Evolutionary conservation across 75 land plant genomes (phyloP), one percentile per base, ranked within the genome.

Genomic region (Pinus taeda): DNA sequence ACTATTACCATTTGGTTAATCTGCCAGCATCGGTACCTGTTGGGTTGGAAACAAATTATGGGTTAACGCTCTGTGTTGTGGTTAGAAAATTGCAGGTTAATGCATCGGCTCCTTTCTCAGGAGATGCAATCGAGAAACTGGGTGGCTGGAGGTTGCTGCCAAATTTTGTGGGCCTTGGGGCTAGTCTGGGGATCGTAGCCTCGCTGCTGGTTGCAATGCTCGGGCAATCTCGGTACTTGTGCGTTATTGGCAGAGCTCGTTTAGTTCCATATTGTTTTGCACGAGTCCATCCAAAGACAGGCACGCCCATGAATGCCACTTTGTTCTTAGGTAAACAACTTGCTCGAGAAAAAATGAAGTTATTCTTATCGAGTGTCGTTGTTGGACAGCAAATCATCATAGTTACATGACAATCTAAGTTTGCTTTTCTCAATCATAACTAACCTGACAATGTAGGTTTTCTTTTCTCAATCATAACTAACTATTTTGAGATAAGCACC

Each of bases 131-230:
- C 57, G 85, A 88, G 57, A 77, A 77, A 59, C 71, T 59, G 59
- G 88, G 42, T 9, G 91, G 84, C 6, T 90, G 91, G 95, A 75
- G 72, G 33, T 93, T 93, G 93, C 88, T 82, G 12, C 49, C 89
- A 30, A 81, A 85, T 53, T 55, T 89, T 20, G 90, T 93, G 3
- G 90, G 85, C 1, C 83, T 79, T 7, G 95, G 89, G 17, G 93
- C 95, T 49, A 84, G 88, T 77, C 72, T 91, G 72, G 95, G 93
- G 6, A 93, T 91, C 26, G 75, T 88, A 63, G 88, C 91, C 13
- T 91, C 93, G 1, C 91, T 93, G 1, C 66, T 93, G 42, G 93
- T 93, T 3, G 93, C 91, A 60, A 93, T 91, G 93, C 83, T 93
- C 2, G 93, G 95, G 37, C 95, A 93, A 78, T 89, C 95, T 1